Evolutionary conservation across 495 filamentous ascomycete genomes (phyloP), one percentile per base, ranked within the genome.

Genomic region (Penicillium samsonianum): DNA sequence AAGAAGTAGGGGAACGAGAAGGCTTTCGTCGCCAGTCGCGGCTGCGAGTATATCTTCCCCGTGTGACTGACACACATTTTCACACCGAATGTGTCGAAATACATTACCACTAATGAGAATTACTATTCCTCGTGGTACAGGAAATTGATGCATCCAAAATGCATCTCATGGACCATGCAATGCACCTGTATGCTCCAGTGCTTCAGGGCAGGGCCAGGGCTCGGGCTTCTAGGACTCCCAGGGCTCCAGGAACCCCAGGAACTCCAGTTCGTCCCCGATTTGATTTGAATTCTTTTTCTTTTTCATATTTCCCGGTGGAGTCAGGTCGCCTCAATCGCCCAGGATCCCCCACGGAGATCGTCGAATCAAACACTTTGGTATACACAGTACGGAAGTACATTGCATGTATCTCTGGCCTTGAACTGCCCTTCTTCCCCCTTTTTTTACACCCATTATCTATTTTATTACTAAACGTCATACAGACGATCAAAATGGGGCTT

Each of bases 11-110:
- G 40, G 19, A 47, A 43, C 31, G 41, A 22, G 14, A 47, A 23
- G 25, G 43, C 40, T 49, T 53, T 47, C 52, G 41, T 69, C 68
- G 68, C 68, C 66, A 69, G 67, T 69, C 60, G 67, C 68, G 66
- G 68, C 68, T 65, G 56, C 52, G 28, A 48, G 56, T 35, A 62
- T 38, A 38, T 38, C 7, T 16, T 64, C 26, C 46, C 23, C 46
- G 46, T 60, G 17, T 26, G 33, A 57, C 55, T 50, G 52, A 50
- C 62, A 59, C 31, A 46, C 19, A 43, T 31, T 35, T n/a, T 52
- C 26, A 62, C 44, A 59, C 57, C 26, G 51, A 49, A 46, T 46
- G 60, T 50, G 47, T 52, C 55, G 47, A 31, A 55, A 53, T 30
- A 49, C 50, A 53, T 40, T 53, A 52, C 44, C 45, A 48, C 58